phyloP scores from a whole-genome alignment of 106 monocot genomes.

The Dactylorhiza incarnata region DNA sequence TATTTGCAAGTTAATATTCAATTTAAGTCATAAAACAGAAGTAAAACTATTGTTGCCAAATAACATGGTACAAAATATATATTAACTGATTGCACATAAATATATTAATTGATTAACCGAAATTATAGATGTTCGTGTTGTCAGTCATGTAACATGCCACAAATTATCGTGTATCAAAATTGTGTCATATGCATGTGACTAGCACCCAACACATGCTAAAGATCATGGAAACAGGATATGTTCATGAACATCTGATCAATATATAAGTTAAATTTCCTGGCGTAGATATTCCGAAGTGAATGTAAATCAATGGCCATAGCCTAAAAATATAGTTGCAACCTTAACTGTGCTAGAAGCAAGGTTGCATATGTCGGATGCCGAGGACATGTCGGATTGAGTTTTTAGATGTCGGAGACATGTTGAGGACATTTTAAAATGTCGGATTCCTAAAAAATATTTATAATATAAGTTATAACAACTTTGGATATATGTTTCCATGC shows the following conservation, averaged over 20 bases:
- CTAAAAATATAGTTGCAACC: background rate
- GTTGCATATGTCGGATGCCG: too few relatives aligned
- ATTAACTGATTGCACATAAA: background rate
- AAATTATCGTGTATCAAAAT: background rate
- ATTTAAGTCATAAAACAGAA: background rate
- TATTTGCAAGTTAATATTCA: background rate
- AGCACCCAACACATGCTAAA: background rate
- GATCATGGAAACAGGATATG: background rate
- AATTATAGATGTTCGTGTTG: background rate
- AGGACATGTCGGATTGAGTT: too few relatives aligned
- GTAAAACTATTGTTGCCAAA: background rate
- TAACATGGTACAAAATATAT: background rate
- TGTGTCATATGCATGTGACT: background rate
- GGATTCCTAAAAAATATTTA: too few relatives aligned
- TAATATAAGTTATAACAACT: too few relatives aligned
- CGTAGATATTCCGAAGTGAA: background rate
- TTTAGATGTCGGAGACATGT: too few relatives aligned
- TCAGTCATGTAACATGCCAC: too few relatives aligned
- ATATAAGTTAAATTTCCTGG: background rate
- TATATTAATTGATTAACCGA: background rate
- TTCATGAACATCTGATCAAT: background rate
- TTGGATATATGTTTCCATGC: too few relatives aligned
- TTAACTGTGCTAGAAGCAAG: background rate
- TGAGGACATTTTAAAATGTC: too few relatives aligned
- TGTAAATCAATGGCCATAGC: background rate